Evolutionary conservation across 768 basidiomycete species (phyloP), one percentile per base, ranked within the genome.

Genomic region (Mrakia gelida): DNA sequence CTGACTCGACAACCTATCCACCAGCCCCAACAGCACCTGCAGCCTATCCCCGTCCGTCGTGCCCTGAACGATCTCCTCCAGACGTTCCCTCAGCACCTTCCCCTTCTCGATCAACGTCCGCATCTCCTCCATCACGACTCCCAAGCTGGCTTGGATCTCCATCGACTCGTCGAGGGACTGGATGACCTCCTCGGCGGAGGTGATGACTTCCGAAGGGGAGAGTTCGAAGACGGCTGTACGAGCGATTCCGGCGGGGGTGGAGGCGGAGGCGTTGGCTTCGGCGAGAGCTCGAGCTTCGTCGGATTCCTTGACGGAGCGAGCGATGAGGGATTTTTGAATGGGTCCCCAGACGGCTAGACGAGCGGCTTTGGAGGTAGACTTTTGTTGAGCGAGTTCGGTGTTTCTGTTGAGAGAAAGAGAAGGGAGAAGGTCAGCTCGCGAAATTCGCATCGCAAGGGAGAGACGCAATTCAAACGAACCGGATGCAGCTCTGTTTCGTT

Each of bases 321-420:
- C 85, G 38, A 75, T 34, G 34, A 52, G n/a, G 28, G 78, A 75
- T 23, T 75, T 71, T 18, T 83, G 83, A 80, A 87, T 85, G 1
- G 86, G 85, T 54, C 81, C 82, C 75, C 88, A 87, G 32, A 85
- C 81, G 16, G 82, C 82, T 0, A 90, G 88, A 79, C 92, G 89
- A 4, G 88, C 86, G 1, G 88, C 88, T 75, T 79, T 92, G 11
- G 85, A 86, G 63, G 84, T 71, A 1, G 83, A 81, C 52, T 81
- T 79, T 9, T 75, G 79, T 73, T 83, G 83, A 2, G 86, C 95
- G 76, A 91, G 90, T 83, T 98, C 95, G 0, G 96, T 98, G 81
- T 99, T 98, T 77, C 77, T 78, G 72, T 18, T 8, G 34, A 2
- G 28, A 18, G 26, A n/a, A 77, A 8, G 7, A 13, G 11, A 15